A percentile compares a stretch with the other conserved stretches of the same genome.
These are phyloP conservation scores for Rhodamnia rubescens DNA, from an alignment of 345 rosid genomes.

Conservation along the genomic window DNA sequence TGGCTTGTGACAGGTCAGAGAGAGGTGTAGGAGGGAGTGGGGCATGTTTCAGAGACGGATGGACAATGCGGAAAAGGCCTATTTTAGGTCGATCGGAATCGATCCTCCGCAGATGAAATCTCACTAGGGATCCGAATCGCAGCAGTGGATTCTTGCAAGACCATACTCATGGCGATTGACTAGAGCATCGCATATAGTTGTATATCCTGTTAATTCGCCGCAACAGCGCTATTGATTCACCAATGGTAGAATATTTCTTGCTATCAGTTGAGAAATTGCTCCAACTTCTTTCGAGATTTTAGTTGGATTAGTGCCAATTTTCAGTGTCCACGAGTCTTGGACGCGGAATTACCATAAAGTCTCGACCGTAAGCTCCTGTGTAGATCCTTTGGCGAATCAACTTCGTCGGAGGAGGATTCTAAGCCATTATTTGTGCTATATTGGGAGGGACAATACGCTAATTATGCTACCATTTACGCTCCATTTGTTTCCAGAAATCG, in stretches of 20 bases:
- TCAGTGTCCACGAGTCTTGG: not conserved
- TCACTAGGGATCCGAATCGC: constrained; percentile 4
- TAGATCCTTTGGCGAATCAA: not conserved
- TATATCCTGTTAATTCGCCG: not conserved
- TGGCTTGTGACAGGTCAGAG: constrained; percentile 52
- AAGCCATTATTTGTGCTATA: not conserved
- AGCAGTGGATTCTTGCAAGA: not conserved
- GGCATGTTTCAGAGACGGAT: constrained; percentile 52
- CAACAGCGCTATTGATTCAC: not conserved
- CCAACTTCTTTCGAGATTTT: not conserved
- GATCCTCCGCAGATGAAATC: constrained; percentile 22
- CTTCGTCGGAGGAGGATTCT: not conserved
- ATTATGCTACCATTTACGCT: not conserved
- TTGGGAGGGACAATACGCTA: not conserved
- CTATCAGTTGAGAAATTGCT: not conserved
- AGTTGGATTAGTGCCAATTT: not conserved
- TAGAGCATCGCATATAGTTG: not conserved
- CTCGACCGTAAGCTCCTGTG: not conserved
- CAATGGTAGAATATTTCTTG: not conserved
- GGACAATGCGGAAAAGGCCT: constrained; percentile 47
- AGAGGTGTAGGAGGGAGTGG: constrained; percentile 87
- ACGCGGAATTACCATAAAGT: not conserved
- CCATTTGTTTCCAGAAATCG: too few species aligned
- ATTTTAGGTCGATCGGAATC: constrained; percentile 22
- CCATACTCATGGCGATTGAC: not conserved